Percentiles rank a stretch among this genome's conserved stretches.
phyloP scores from a whole-genome alignment of 257 asterid genomes.

The Penstemon davidsonii region DNA sequence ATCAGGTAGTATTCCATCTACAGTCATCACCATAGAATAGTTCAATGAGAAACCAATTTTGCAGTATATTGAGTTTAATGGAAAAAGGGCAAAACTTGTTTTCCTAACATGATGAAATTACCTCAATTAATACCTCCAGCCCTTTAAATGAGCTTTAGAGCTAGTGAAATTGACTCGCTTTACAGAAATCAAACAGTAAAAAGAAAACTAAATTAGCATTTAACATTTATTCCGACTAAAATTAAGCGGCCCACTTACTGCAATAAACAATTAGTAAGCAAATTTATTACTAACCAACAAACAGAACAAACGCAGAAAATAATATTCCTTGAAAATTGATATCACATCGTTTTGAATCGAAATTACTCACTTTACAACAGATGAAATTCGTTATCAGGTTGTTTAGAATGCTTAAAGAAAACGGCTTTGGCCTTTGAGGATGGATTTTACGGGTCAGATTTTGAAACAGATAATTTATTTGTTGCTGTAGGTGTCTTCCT shows the following conservation, averaged over 20 bases:
- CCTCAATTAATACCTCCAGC: constrained; percentile 11
- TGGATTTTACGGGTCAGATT: too few species aligned
- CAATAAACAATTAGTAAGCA: not conserved
- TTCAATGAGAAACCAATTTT: constrained; percentile 15
- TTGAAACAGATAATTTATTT: not conserved
- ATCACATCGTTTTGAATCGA: constrained; percentile 3
- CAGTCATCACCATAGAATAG: constrained; percentile 11
- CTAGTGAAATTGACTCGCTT: constrained; percentile 9
- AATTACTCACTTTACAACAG: constrained; percentile 10
- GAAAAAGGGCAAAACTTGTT: not conserved
- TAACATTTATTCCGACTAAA: not conserved
- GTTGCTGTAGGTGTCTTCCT: constrained; percentile 10
- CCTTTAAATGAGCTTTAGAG: constrained; percentile 18
- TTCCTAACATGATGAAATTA: constrained; percentile 1
- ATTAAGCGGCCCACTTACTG: constrained; percentile 14
- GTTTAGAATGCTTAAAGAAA: not conserved
- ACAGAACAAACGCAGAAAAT: not conserved
- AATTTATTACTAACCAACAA: too few species aligned
- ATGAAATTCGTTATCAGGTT: not conserved
- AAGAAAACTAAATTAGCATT: constrained; percentile 5
- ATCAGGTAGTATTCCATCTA: constrained; percentile 29
- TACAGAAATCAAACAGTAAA: constrained; percentile 13
- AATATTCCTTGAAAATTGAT: not conserved
- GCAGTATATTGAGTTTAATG: constrained; percentile 14
- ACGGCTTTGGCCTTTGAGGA: not conserved